Evolutionary conservation across 2,329 filamentous ascomycete species (phyloP).

Genomic region (Cladorrhinum sp.): DNA sequence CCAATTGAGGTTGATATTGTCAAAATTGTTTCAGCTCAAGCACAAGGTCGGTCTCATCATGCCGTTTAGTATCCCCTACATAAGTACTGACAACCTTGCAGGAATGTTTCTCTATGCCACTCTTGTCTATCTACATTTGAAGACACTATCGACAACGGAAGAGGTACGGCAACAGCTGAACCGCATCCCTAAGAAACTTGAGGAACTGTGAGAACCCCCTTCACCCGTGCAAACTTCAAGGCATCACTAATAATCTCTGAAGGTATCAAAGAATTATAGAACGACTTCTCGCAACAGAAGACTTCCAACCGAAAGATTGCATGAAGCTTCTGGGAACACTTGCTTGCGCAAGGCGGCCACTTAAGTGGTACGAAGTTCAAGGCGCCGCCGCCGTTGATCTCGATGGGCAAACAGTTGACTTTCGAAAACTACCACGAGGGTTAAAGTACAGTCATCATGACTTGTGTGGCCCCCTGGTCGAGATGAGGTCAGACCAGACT

Average conservation of each 20-base stretch:
- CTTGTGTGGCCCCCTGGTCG: background rate
- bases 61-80: background rate
- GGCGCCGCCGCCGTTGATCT: background rate
- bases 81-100: background rate
- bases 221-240: background rate
- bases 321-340: background rate
- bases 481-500: background rate
- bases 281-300: background rate
- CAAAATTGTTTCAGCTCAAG: background rate
- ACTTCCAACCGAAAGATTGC: background rate
- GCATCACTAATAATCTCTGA: background rate
- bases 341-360: background rate
- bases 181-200: background rate
- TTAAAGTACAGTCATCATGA: background rate
- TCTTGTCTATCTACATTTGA: background rate
- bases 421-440: background rate
- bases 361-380: conserved; percentile 3
- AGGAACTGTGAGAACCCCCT: background rate
- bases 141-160: background rate
- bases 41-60: background rate
- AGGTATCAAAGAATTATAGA: background rate
- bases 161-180: background rate
- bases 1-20: background rate
- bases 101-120: conserved; percentile 2
- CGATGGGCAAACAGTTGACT: background rate